Conservation (phyloP, 306 rosid genomes). For the Luffa acutangula region DNA sequence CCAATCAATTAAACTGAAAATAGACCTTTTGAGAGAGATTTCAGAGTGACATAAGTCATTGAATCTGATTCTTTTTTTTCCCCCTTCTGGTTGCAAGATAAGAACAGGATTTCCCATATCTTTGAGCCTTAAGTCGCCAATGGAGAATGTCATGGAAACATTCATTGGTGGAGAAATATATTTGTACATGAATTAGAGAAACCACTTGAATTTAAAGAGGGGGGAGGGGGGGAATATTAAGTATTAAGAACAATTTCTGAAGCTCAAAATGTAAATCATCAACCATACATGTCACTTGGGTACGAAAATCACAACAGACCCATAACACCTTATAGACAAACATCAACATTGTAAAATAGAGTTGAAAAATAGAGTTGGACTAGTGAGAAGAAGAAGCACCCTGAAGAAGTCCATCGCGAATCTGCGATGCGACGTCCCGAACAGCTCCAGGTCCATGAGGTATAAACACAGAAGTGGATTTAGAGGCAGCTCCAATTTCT, state of each 20-base stretch:
- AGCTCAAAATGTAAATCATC: background rate
- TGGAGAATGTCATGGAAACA: background rate
- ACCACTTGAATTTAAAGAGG: background rate
- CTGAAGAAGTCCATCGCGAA: conserved; percentile 93
- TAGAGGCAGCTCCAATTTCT: conserved; percentile 86
- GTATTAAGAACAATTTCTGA: background rate
- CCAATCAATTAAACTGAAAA: background rate
- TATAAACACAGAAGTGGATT: conserved; percentile 87
- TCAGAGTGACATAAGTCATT: background rate
- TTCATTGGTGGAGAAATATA: background rate
- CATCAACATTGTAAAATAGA: background rate
- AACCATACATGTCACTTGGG: background rate
- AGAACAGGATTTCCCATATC: background rate
- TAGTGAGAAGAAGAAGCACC: conserved; percentile 43
- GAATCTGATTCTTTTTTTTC: background rate
- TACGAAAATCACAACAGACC: background rate
- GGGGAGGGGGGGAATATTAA: background rate
- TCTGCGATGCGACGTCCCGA: conserved; percentile 72
- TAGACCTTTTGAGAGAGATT: background rate
- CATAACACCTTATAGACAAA: background rate
- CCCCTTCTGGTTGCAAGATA: background rate
- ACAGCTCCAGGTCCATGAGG: conserved; percentile 99
- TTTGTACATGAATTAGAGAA: background rate
- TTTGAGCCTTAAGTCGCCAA: background rate
- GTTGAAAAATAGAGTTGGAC: background rate